A percentile compares a stretch with the other conserved stretches of the same genome.
Evolutionary conservation across 2,329 filamentous ascomycete genomes (phyloP).

Genomic region (Calonectria pseudoturangicola): DNA sequence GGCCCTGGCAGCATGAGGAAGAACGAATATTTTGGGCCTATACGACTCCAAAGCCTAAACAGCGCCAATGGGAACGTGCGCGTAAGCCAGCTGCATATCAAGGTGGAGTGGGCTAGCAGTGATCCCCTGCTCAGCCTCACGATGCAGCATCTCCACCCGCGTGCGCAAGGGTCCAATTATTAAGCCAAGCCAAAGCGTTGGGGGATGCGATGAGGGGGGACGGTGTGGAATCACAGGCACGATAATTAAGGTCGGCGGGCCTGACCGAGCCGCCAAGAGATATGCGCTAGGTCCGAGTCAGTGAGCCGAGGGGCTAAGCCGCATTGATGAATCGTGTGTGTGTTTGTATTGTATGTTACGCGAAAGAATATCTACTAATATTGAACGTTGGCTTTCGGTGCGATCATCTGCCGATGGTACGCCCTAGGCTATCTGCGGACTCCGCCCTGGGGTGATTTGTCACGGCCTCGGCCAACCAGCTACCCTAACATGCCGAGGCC

Average conservation of each 20-base stretch:
- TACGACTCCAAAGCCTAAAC: not conserved
- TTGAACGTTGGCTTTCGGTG: no score
- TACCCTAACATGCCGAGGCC: not conserved
- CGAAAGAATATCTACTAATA: not conserved
- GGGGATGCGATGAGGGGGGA: no score
- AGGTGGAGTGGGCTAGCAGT: not conserved
- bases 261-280: not conserved
- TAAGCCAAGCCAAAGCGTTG: not conserved
- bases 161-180: not conserved
- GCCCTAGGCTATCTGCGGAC: no score
- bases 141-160: not conserved
- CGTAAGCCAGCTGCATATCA: slow-evolving; percentile 18
- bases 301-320: not conserved
- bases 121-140: slow-evolving; percentile 16
- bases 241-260: not conserved
- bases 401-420: no score
- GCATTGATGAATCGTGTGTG: not conserved
- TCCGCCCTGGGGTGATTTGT: not conserved
- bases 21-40: slow-evolving; percentile 2
- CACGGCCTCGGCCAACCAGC: not conserved
- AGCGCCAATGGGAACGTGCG: not conserved
- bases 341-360: not conserved
- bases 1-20: no score
- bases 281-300: not conserved
- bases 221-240: not conserved